Conservation (phyloP, 495 filamentous ascomycete genomes). For the Podospora anserina region DNA sequence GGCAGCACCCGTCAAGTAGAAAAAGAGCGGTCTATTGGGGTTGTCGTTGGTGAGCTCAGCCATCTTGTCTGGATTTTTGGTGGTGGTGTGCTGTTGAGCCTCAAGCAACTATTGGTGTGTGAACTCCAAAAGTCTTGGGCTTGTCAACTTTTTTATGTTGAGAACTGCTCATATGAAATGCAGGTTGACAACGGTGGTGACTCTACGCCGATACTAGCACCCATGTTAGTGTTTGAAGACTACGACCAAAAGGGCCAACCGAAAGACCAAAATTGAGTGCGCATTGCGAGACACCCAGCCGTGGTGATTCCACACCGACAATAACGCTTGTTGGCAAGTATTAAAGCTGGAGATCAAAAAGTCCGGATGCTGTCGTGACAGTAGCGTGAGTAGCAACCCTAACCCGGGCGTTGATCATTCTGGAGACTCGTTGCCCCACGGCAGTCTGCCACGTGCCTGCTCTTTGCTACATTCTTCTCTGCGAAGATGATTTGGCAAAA, state of each 20-base stretch:
- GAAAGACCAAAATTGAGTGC: not conserved
- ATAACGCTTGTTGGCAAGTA: not conserved
- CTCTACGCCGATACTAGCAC: not conserved
- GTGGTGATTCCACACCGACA: not conserved
- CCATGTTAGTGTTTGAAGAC: not conserved
- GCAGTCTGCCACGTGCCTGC: no score
- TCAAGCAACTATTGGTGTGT: not conserved
- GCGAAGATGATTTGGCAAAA: no score
- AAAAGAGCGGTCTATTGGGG: slow-evolving; percentile 26
- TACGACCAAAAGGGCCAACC: not conserved
- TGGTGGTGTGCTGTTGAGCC: not conserved
- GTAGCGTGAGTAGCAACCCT: not conserved
- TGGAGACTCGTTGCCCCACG: no score
- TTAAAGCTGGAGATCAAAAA: not conserved
- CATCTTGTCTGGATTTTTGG: not conserved
- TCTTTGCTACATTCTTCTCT: no score
- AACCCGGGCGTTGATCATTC: not conserved
- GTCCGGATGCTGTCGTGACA: not conserved
- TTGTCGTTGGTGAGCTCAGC: not conserved
- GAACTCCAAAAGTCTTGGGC: not conserved
- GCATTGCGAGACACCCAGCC: not conserved
- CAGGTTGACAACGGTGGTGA: not conserved
- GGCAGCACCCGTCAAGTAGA: slow-evolving; percentile 27
- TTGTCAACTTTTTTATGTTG: not conserved
- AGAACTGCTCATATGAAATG: not conserved